These are phyloP conservation scores for Aegilops tauschii DNA, from an alignment of 176 grass and related monocot species.

Conservation along the genomic window DNA sequence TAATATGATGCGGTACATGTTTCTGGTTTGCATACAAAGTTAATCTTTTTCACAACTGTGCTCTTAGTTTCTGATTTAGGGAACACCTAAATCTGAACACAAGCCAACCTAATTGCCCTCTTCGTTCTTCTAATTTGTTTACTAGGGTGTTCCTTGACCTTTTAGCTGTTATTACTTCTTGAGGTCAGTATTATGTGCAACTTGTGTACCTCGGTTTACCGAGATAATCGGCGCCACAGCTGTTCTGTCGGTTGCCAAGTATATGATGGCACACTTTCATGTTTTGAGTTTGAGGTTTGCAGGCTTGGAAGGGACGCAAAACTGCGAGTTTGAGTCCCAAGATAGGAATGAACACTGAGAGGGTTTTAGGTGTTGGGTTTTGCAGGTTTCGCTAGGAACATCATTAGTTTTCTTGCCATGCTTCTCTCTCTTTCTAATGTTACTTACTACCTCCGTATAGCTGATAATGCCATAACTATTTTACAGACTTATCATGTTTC, in stretches of 20 bases:
- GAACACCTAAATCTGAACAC: neutral
- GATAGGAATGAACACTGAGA: neutral
- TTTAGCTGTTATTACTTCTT: neutral
- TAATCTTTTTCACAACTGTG: neutral
- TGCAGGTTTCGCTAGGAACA: neutral
- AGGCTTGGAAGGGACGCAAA: neutral
- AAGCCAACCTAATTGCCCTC: neutral
- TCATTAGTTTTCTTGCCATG: neutral
- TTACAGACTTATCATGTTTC: neutral
- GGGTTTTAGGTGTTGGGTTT: slow-evolving; percentile 29
- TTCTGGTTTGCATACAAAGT: neutral
- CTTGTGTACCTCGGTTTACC: neutral
- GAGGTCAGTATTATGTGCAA: neutral
- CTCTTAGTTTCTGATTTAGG: neutral
- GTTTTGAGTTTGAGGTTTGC: neutral
- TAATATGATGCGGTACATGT: neutral
- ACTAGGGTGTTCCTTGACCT: neutral
- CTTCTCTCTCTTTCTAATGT: neutral
- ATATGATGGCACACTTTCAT: neutral
- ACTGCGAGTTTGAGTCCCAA: neutral
- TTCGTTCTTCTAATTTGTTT: neutral
- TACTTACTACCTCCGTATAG: neutral
- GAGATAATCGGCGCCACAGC: neutral
- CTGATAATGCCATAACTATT: neutral
- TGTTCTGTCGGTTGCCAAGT: neutral